phyloP scores from a whole-genome alignment of 495 filamentous ascomycete genomes.

The Hypoxylon intermedium region DNA sequence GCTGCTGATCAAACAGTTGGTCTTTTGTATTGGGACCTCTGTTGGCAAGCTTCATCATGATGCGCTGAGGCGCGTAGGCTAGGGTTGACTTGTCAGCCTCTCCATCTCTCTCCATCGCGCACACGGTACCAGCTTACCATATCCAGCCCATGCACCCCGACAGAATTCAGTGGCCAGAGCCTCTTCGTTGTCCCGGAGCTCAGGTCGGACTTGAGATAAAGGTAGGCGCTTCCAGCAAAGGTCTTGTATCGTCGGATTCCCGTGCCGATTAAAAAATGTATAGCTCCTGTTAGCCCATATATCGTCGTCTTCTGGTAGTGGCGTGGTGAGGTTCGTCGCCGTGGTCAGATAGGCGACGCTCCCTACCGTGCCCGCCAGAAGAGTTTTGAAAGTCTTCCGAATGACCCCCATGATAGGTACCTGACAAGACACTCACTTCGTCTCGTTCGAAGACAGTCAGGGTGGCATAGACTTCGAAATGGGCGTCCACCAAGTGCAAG shows the following conservation, averaged over 20 bases:
- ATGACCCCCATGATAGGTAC: conserved; percentile 53
- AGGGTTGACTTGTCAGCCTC: conserved; percentile 1
- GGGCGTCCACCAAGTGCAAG: background rate
- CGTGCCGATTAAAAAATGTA: conserved; percentile 62
- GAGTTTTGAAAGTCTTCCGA: conserved; percentile 37
- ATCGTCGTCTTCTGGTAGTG: conserved; percentile 62
- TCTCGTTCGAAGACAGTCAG: background rate
- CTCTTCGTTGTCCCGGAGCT: conserved; percentile 65
- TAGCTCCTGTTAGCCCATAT: conserved; percentile 62
- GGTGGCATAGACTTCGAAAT: background rate
- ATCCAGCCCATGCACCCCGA: conserved; percentile 68
- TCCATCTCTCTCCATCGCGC: background rate
- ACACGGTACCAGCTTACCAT: conserved; percentile 55
- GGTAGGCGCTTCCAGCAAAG: conserved; percentile 65
- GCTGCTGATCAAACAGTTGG: conserved; percentile 66
- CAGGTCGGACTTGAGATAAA: conserved; percentile 65
- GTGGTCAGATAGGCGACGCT: conserved; percentile 41
- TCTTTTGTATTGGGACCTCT: conserved; percentile 61
- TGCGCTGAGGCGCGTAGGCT: conserved; percentile 71
- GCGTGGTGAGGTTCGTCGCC: conserved; percentile 47
- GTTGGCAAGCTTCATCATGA: conserved; percentile 65
- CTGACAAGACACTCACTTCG: background rate
- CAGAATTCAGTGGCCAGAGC: conserved; percentile 67
- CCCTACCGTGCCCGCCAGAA: conserved; percentile 49
- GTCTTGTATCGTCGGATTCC: conserved; percentile 66